Conservation (phyloP, 106 monocot species). For the Gastrodia elata region DNA sequence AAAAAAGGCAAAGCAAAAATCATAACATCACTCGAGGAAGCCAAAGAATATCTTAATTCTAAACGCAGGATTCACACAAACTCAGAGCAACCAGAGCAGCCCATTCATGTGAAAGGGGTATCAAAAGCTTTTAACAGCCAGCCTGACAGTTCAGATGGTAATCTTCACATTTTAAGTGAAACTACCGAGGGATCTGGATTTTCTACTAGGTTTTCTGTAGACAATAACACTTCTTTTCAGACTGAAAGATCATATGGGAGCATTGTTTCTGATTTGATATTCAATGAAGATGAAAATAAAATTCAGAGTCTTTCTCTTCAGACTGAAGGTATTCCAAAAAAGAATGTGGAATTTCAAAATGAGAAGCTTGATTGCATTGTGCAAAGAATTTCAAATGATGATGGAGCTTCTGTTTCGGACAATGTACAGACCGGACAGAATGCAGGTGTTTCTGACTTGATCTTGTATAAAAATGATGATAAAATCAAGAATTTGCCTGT, state of each 20-base stretch:
- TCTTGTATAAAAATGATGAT: neutral
- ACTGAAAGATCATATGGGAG: neutral
- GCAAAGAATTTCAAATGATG: neutral
- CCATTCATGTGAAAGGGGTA: neutral
- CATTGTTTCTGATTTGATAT: slow-evolving; percentile 2
- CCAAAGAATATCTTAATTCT: slow-evolving; percentile 48
- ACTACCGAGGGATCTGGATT: neutral
- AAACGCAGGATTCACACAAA: slow-evolving; percentile 15
- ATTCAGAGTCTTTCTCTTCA: neutral
- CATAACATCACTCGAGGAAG: slow-evolving; percentile 58
- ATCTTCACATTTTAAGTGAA: neutral
- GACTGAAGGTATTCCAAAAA: neutral
- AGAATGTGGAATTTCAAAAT: neutral
- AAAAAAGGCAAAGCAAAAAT: slow-evolving; percentile 25
- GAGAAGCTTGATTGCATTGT: neutral
- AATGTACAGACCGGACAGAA: slow-evolving; percentile 1
- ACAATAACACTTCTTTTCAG: neutral
- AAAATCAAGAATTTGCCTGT: neutral
- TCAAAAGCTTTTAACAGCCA: neutral
- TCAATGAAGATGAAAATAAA: neutral
- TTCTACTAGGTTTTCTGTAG: neutral
- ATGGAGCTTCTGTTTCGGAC: slow-evolving; percentile 1
- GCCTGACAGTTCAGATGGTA: slow-evolving; percentile 1
- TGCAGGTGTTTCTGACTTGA: neutral
- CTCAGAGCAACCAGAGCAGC: neutral